Conservation (phyloP, 1,139 yeast genomes). For the Pichia sp. region DNA sequence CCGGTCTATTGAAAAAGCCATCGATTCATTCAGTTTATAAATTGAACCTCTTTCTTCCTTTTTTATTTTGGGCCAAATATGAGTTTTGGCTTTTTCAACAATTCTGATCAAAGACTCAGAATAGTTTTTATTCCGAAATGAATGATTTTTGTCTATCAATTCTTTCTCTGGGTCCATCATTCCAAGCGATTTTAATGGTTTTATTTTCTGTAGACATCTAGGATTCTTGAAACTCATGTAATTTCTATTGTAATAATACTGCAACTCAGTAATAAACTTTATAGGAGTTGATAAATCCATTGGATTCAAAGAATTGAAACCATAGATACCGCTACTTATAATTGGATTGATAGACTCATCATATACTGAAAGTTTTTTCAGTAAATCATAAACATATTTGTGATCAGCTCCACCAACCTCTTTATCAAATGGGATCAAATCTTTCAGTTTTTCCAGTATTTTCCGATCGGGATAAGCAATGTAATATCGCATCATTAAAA, state of each 20-base stretch:
- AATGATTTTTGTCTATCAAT: background rate
- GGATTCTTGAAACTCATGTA: slow-evolving; percentile 3
- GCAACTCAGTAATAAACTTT: slow-evolving; percentile 5
- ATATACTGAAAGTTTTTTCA: slow-evolving; percentile 14
- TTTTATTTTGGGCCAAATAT: slow-evolving; percentile 2
- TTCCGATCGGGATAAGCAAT: slow-evolving; percentile 21
- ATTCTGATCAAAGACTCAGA: slow-evolving; percentile 3
- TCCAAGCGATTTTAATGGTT: slow-evolving; percentile 1
- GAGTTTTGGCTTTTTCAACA: slow-evolving; percentile 2
- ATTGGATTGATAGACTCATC: slow-evolving; percentile 11
- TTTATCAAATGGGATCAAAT: slow-evolving; percentile 3
- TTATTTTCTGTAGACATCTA: slow-evolving; percentile 2
- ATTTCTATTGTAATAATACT: slow-evolving; percentile 4
- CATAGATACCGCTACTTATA: slow-evolving; percentile 20
- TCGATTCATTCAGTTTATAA: slow-evolving; percentile 13
- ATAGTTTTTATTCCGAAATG: slow-evolving; percentile 1
- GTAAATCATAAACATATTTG: slow-evolving; percentile 9
- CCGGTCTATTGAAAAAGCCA: slow-evolving; percentile 19
- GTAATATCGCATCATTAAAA: slow-evolving; percentile 20
- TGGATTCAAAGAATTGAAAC: slow-evolving; percentile 3
- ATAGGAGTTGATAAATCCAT: slow-evolving; percentile 3
- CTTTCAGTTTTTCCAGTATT: slow-evolving; percentile 11
- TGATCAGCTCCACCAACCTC: slow-evolving; percentile 2
- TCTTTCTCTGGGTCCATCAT: background rate
- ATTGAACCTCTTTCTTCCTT: slow-evolving; percentile 1